Evolutionary conservation across 306 rosid genomes (phyloP), one percentile per base, ranked within the genome.

Genomic region (Prunus fruticosa): DNA sequence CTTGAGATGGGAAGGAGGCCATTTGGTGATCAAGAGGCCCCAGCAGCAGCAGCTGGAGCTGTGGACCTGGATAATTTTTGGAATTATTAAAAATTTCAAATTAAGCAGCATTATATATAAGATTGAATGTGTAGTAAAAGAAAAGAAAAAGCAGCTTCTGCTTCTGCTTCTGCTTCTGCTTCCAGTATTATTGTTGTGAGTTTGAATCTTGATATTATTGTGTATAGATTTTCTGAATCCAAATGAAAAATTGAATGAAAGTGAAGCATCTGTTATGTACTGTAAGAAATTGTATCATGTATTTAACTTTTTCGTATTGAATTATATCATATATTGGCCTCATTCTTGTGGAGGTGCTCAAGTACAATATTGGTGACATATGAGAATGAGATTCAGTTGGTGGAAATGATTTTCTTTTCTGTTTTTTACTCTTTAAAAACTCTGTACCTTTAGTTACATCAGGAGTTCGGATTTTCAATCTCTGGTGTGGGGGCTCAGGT

Each of bases 41-140:
- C 87, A 20, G 27, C 85, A 20, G 75, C 67, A 38, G 54, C 87
- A 34, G 85, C 83, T 81, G 86, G 86, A 8, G 64, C 85, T 0
- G 68, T 77, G 34, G 88, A 83, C 67, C 64, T 82, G 25, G 91
- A 80, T 28, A 61, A 64, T 32, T 73, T 88, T 67, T 93, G 98
- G 98, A 86, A 78, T 79, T 91, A 88, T 73, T 88, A 67, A 80
- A 65, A n/a, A 34, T 62, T 63, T 63, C 52, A 66, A 65, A 11
- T 7, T n/a, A n/a, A 6, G 43, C 60, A 43, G 3, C 25, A 43
- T 60, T 60, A 43, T 34, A 38, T 43, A 43, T 27, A 22, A 1
- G 73, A 61, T 45, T 7, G 25, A 11, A 23, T 4, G 14, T 23
- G 25, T 43, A 4, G 23, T 58, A 3, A 25, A 51, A 51, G 66